These are phyloP conservation scores for Macrocybe gigantea DNA, from an alignment of 768 basidiomycete genomes.

Conservation along the genomic window DNA sequence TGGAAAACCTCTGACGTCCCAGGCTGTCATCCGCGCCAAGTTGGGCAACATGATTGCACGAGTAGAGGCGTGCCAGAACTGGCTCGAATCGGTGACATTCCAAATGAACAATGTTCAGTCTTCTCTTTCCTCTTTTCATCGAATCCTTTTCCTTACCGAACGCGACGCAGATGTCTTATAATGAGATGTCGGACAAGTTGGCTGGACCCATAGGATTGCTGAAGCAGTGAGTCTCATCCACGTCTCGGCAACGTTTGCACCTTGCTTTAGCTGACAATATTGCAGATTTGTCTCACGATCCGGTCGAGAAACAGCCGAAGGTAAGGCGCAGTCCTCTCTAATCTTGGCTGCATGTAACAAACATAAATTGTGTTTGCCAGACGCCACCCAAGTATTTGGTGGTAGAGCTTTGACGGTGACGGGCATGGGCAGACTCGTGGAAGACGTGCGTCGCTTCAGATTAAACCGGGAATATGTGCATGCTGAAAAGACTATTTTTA, in stretches of 20 bases:
- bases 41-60: constrained; percentile 88
- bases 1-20: constrained; percentile 76
- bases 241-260: neutral
- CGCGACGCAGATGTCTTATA: constrained; percentile 69
- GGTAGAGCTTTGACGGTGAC: constrained; percentile 83
- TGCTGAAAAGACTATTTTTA: neutral
- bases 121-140: constrained; percentile 9
- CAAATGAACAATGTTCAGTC: constrained; percentile 81
- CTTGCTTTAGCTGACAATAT: constrained; percentile 1
- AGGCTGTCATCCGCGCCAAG: constrained; percentile 86
- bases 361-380: constrained; percentile 25
- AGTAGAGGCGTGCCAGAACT: constrained; percentile 79
- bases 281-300: constrained; percentile 61
- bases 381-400: constrained; percentile 83
- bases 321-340: constrained; percentile 18
- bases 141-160: constrained; percentile 2
- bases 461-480: neutral
- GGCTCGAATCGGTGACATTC: constrained; percentile 85
- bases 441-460: constrained; percentile 50
- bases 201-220: constrained; percentile 87
- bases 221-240: constrained; percentile 60
- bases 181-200: constrained; percentile 76
- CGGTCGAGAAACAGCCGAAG: constrained; percentile 69
- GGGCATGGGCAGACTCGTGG: constrained; percentile 82
- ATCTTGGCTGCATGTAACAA: constrained; percentile 30